phyloP scores from a whole-genome alignment of 192 early-diverging fungal genomes.

The Backusella sp. region DNA sequence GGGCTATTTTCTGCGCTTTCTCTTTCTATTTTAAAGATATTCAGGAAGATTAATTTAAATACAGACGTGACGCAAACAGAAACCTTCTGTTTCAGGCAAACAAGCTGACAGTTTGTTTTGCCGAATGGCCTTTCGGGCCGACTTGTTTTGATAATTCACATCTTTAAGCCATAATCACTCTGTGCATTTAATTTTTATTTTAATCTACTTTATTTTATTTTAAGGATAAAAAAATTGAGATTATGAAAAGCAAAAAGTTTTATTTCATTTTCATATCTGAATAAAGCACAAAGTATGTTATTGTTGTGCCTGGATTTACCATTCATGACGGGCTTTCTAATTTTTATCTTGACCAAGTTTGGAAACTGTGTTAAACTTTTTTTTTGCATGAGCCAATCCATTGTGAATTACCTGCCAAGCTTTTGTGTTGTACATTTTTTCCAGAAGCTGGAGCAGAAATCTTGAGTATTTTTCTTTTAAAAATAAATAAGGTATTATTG shows the following conservation, averaged over 20 bases:
- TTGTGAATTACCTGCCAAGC: background rate
- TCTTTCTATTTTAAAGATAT: background rate
- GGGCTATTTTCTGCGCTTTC: background rate
- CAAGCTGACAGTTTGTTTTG: background rate
- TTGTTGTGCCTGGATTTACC: background rate
- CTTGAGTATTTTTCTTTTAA: too few species aligned
- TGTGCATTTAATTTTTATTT: background rate
- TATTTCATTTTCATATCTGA: background rate
- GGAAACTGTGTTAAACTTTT: background rate
- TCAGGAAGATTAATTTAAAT: background rate
- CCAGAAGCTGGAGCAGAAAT: background rate
- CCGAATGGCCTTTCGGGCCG: background rate
- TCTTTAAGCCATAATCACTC: background rate
- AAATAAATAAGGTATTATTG: too few species aligned
- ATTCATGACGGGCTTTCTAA: background rate
- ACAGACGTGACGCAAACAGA: conserved; percentile 8
- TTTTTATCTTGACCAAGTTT: background rate
- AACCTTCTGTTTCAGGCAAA: background rate
- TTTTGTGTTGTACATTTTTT: background rate
- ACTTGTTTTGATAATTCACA: background rate
- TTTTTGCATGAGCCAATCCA: background rate
- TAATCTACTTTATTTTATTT: background rate
- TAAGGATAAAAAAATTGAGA: background rate
- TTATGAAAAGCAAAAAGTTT: background rate
- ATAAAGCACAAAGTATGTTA: background rate